Evolutionary conservation across 345 rosid genomes (phyloP).

Genomic region (Bruguiera gymnorhiza): DNA sequence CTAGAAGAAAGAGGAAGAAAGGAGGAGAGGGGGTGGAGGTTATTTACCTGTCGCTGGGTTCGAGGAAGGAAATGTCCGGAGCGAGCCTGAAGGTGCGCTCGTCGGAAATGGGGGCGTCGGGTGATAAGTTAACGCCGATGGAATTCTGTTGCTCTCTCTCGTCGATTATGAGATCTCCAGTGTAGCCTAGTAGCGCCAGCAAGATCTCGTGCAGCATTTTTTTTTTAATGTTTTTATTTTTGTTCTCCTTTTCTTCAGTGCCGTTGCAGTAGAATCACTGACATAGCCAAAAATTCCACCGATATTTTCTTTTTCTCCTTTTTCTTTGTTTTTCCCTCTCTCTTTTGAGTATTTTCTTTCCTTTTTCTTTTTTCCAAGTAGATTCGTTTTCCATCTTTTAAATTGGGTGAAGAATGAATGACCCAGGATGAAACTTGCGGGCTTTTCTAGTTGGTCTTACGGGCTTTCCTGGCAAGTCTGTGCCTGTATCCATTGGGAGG

Average conservation of each 20-base stretch:
- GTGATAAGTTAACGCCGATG: conserved; percentile 47
- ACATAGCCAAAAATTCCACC: no score
- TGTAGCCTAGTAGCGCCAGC: conserved; percentile 77
- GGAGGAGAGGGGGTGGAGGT: no score
- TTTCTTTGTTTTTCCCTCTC: no score
- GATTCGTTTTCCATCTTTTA: no score
- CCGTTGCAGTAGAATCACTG: background rate
- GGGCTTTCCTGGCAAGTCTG: no score
- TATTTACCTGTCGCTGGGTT: conserved; percentile 73
- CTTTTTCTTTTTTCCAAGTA: no score
- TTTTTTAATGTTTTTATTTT: background rate
- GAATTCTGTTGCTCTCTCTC: conserved; percentile 69
- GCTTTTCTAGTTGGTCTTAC: no score
- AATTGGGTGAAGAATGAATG: no score
- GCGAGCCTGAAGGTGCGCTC: conserved; percentile 76
- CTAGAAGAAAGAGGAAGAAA: background rate
- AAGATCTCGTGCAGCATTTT: conserved; percentile 88
- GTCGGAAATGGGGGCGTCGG: conserved; percentile 65
- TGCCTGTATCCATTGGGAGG: no score
- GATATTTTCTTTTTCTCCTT: no score
- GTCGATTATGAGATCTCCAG: conserved; percentile 90
- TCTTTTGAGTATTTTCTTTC: no score
- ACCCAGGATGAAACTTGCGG: no score
- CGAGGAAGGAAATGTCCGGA: conserved; percentile 82
- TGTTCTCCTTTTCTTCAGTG: background rate